These are phyloP conservation scores for Plectranthus barbatus DNA, from an alignment of 257 asterid species.

Conservation along the genomic window DNA sequence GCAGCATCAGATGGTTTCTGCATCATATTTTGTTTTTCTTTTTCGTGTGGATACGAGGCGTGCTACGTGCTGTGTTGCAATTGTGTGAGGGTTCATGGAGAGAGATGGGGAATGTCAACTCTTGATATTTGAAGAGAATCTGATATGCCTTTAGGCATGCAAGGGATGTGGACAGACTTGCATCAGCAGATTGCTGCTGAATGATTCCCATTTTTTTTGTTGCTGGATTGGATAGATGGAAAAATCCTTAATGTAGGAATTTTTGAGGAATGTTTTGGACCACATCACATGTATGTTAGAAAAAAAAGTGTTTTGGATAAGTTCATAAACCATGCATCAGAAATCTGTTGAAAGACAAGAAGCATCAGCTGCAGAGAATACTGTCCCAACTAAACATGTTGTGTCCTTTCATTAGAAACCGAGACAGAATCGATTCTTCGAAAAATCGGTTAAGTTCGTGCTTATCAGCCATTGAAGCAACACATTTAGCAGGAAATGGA, in stretches of 20 bases:
- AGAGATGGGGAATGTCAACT: conserved; percentile 20
- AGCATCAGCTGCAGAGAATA: background rate
- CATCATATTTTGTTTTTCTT: too few relatives aligned
- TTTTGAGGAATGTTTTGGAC: conserved; percentile 2
- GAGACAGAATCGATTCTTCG: too few relatives aligned
- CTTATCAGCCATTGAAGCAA: too few relatives aligned
- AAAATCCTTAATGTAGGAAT: conserved; percentile 5
- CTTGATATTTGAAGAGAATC: background rate
- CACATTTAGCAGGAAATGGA: too few relatives aligned
- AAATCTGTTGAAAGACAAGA: background rate
- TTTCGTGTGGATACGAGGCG: conserved; percentile 5
- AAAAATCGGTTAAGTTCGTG: too few relatives aligned
- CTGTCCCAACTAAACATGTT: conserved; percentile 4
- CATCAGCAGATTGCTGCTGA: conserved; percentile 16
- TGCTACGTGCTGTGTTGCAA: background rate
- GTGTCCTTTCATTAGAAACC: conserved; percentile 8
- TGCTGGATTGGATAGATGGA: too few relatives aligned
- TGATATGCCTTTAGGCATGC: background rate
- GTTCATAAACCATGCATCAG: background rate
- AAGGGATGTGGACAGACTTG: conserved; percentile 1
- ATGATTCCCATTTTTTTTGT: background rate
- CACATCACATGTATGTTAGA: too few relatives aligned
- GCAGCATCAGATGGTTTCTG: background rate
- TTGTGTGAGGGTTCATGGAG: background rate
- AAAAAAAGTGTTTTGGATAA: conserved; percentile 4